Percentiles rank a stretch among this genome's conserved stretches.
These are phyloP conservation scores for Quercus ilex DNA, from an alignment of 306 rosid genomes.

Conservation along the genomic window DNA sequence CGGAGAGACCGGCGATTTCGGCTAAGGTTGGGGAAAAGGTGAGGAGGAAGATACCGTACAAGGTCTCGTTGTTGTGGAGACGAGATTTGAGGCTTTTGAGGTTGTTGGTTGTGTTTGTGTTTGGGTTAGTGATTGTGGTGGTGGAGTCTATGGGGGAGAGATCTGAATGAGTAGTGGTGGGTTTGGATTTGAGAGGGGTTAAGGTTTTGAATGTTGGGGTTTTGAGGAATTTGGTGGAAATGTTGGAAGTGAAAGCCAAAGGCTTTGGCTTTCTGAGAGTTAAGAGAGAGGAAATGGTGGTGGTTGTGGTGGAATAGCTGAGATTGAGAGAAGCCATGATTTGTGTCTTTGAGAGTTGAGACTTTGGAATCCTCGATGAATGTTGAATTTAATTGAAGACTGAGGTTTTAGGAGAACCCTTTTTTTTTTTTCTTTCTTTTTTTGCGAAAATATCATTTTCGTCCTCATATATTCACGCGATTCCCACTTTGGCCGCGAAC, in stretches of 20 bases:
- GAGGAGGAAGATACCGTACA: conserved; percentile 76
- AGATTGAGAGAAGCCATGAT: conserved; percentile 14
- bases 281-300: conserved; percentile 4
- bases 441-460: too few relatives aligned
- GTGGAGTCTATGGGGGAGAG: conserved; percentile 7
- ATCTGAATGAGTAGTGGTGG: conserved; percentile 10
- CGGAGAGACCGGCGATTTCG: conserved; percentile 72
- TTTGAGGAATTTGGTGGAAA: conserved; percentile 14
- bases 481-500: too few relatives aligned
- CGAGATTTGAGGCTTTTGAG: conserved; percentile 53
- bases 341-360: not conserved
- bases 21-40: conserved; percentile 78
- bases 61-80: conserved; percentile 63
- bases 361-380: not conserved
- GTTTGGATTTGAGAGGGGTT: conserved; percentile 32
- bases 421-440: too few relatives aligned
- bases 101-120: not conserved
- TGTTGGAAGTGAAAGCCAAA: not conserved
- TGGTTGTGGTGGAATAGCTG: not conserved
- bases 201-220: conserved; percentile 19
- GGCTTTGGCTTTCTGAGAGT: not conserved
- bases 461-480: too few relatives aligned
- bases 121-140: not conserved
- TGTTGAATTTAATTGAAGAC: not conserved
- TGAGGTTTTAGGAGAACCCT: too few relatives aligned